Evolutionary conservation across 495 filamentous ascomycete genomes (phyloP).

Genomic region (Penicillium salamii): DNA sequence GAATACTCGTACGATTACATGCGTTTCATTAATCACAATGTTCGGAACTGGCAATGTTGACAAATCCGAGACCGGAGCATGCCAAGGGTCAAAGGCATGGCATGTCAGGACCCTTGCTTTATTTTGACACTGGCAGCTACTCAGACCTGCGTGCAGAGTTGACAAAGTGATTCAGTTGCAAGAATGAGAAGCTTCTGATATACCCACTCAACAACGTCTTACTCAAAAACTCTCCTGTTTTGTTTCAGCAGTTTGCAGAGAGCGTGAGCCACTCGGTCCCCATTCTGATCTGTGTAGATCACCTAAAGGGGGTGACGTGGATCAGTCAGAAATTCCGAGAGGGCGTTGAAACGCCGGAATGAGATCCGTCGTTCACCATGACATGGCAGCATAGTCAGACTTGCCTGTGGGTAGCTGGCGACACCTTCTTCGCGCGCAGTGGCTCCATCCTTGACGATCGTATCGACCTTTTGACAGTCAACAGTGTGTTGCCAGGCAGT

Average conservation of each 20-base stretch:
- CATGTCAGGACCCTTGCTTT: not conserved
- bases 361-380: not conserved
- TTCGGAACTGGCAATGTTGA: too few relatives aligned
- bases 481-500: not conserved
- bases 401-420: conserved; percentile 20
- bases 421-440: conserved; percentile 16
- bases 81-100: too few relatives aligned
- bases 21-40: too few relatives aligned
- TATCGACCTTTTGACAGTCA: conserved; percentile 13
- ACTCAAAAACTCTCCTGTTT: not conserved
- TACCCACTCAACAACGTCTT: too few relatives aligned
- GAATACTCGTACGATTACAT: too few relatives aligned
- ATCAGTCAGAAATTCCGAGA: not conserved
- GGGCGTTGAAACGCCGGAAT: not conserved
- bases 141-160: too few relatives aligned
- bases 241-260: conserved; percentile 19
- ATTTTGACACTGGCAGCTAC: not conserved
- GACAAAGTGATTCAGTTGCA: too few relatives aligned
- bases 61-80: too few relatives aligned
- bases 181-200: too few relatives aligned
- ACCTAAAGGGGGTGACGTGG: conserved; percentile 8
- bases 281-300: conserved; percentile 28
- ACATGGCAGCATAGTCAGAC: not conserved
- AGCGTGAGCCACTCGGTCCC: conserved; percentile 26
- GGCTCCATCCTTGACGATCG: conserved; percentile 18